Conservation (phyloP, 2,329 filamentous ascomycete genomes). For the Aspergillus novoparasiticus region DNA sequence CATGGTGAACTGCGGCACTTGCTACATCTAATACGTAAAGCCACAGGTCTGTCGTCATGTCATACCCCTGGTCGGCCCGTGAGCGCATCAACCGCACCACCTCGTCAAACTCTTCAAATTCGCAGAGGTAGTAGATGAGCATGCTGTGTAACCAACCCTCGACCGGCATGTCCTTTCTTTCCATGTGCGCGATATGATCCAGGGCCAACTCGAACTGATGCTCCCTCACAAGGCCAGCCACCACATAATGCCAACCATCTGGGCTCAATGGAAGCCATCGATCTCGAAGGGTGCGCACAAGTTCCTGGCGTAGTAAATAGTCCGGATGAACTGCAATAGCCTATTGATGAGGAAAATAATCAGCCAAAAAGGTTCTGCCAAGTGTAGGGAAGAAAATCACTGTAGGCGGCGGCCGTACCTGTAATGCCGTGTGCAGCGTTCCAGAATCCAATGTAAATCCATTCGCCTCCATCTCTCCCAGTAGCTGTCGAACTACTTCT, state of each 20-base stretch:
- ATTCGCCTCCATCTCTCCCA: slow-evolving; percentile 70
- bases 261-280: slow-evolving; percentile 69
- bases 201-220: slow-evolving; percentile 81
- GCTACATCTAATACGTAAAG: slow-evolving; percentile 75
- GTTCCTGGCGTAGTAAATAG: slow-evolving; percentile 70
- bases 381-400: not conserved
- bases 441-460: slow-evolving; percentile 65
- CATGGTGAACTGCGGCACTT: slow-evolving; percentile 62
- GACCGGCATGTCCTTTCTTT: slow-evolving; percentile 56
- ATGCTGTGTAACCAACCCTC: slow-evolving; percentile 78
- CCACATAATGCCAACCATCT: slow-evolving; percentile 66
- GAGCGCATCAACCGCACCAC: slow-evolving; percentile 68
- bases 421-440: slow-evolving; percentile 72
- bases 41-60: slow-evolving; percentile 64
- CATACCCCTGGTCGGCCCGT: slow-evolving; percentile 51
- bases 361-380: not conserved
- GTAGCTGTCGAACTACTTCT: slow-evolving; percentile 61
- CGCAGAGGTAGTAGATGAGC: slow-evolving; percentile 72
- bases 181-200: slow-evolving; percentile 67
- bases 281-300: slow-evolving; percentile 66
- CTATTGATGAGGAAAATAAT: slow-evolving; percentile 35
- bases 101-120: slow-evolving; percentile 74
- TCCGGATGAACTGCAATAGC: slow-evolving; percentile 83
- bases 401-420: slow-evolving; percentile 47
- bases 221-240: slow-evolving; percentile 76